Percentiles rank a stretch among this genome's conserved stretches.
Conservation (phyloP, 768 basidiomycete species). For the Austroboletus eburneus region DNA sequence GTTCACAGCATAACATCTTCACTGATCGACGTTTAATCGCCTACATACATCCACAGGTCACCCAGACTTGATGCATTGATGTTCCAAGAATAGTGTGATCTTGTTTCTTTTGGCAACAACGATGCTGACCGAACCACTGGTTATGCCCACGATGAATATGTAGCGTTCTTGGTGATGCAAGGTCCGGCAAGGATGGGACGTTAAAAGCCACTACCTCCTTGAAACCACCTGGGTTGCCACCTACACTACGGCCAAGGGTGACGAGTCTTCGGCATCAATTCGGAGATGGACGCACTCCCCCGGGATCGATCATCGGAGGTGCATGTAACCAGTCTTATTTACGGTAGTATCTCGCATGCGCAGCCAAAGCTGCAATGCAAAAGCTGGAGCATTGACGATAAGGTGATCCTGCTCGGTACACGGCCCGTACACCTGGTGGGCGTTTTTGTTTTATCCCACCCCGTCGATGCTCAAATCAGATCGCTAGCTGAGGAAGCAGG, state of each 20-base stretch:
- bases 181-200: constrained; percentile 68
- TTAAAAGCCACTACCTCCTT: constrained; percentile 57
- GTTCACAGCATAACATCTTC: not conserved
- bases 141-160: constrained; percentile 67
- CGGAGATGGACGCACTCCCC: constrained; percentile 36
- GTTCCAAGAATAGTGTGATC: constrained; percentile 59
- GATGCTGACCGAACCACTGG: no score
- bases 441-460: not conserved
- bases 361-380: constrained; percentile 60
- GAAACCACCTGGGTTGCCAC: constrained; percentile 78
- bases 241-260: constrained; percentile 65
- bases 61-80: constrained; percentile 68
- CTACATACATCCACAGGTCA: constrained; percentile 47
- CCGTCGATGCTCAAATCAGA: not conserved
- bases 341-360: no score
- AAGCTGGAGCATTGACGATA: constrained; percentile 61
- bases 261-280: constrained; percentile 71
- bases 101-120: not conserved
- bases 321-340: constrained; percentile 87
- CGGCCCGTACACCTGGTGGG: constrained; percentile 73
- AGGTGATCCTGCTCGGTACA: constrained; percentile 70
- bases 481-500: constrained; percentile 80
- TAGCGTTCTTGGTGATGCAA: constrained; percentile 59
- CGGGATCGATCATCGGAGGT: constrained; percentile 62
- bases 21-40: no score